Evolutionary conservation across 1,284 basidiomycete species (phyloP).

Genomic region (Ceratobasidium sp.): DNA sequence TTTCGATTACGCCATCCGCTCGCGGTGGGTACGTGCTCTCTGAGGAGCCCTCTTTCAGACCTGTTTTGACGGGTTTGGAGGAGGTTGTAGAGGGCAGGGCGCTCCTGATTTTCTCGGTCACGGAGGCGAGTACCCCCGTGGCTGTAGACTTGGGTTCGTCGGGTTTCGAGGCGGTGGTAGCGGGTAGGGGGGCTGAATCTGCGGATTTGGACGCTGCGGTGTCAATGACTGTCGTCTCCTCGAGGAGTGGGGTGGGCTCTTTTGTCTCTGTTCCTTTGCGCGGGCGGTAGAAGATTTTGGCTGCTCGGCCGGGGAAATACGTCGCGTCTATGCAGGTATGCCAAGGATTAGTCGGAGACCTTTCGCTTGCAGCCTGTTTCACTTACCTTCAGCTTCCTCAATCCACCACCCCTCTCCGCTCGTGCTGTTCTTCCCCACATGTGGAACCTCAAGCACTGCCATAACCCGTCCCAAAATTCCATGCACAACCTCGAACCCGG

Average conservation of each 20-base stretch:
- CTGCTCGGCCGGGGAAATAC: slow-evolving; percentile 95
- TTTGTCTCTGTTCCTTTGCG: slow-evolving; percentile 44
- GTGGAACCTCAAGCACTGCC: slow-evolving; percentile 91
- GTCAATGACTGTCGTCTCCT: slow-evolving; percentile 30
- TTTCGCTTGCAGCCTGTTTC: neutral
- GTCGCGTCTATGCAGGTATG: slow-evolving; percentile 80
- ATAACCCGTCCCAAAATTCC: slow-evolving; percentile 94
- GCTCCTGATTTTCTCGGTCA: slow-evolving; percentile 52
- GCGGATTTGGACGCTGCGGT: slow-evolving; percentile 43
- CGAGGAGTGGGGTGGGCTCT: slow-evolving; percentile 19
- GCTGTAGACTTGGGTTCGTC: slow-evolving; percentile 48
- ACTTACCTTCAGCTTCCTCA: slow-evolving; percentile 81
- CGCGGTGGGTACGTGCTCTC: slow-evolving; percentile 56
- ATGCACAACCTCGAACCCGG: slow-evolving; percentile 97
- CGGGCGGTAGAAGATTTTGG: slow-evolving; percentile 87
- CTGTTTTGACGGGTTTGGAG: slow-evolving; percentile 48
- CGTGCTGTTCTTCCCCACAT: slow-evolving; percentile 69
- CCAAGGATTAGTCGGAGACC: neutral
- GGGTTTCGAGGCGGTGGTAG: slow-evolving; percentile 45
- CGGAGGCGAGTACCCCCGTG: slow-evolving; percentile 54
- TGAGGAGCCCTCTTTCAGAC: slow-evolving; percentile 51
- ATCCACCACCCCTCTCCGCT: slow-evolving; percentile 86
- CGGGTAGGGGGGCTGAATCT: slow-evolving; percentile 49
- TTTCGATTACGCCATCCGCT: slow-evolving; percentile 66
- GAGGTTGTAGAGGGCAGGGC: slow-evolving; percentile 52